Conservation (phyloP, 2,329 filamentous ascomycete species). For the Aspergillus oerlinghausenensis region DNA sequence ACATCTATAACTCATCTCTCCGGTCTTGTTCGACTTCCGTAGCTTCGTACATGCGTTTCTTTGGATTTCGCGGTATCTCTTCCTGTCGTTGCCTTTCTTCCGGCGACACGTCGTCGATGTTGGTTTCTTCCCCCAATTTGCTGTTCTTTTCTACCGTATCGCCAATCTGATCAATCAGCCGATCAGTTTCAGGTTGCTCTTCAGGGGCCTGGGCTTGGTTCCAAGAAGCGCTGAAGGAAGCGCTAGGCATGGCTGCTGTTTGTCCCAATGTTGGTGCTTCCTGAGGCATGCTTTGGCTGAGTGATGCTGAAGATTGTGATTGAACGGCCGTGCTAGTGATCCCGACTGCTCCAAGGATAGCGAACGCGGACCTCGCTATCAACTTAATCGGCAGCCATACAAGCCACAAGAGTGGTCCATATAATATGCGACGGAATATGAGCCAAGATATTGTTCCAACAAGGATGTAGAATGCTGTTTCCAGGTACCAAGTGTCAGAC, state of each 20-base stretch:
- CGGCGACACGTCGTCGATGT: conserved; percentile 31
- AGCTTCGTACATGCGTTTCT: conserved; percentile 48
- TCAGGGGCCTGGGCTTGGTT: conserved; percentile 17
- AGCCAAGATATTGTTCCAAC: conserved; percentile 76
- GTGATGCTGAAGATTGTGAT: conserved; percentile 18
- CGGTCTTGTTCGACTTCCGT: conserved; percentile 25
- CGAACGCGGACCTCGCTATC: conserved; percentile 56
- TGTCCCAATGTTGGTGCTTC: conserved; percentile 15
- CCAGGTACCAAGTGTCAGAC: conserved; percentile 96
- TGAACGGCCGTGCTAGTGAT: conserved; percentile 25
- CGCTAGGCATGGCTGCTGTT: conserved; percentile 15
- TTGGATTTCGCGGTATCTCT: conserved; percentile 41
- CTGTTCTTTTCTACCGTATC: conserved; percentile 33
- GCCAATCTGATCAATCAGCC: conserved; percentile 40
- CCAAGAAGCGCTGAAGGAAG: conserved; percentile 14
- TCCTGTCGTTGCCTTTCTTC: conserved; percentile 34
- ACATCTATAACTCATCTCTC: conserved; percentile 36
- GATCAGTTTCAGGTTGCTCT: conserved; percentile 24
- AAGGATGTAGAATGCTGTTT: conserved; percentile 81
- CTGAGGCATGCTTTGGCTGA: conserved; percentile 15
- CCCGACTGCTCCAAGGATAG: conserved; percentile 52
- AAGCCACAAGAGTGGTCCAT: conserved; percentile 87
- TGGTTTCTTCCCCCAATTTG: conserved; percentile 19
- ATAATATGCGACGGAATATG: conserved; percentile 75
- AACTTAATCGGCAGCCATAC: conserved; percentile 75